phyloP scores from a whole-genome alignment of 768 basidiomycete genomes.

The Hygrocybe coccinea region DNA sequence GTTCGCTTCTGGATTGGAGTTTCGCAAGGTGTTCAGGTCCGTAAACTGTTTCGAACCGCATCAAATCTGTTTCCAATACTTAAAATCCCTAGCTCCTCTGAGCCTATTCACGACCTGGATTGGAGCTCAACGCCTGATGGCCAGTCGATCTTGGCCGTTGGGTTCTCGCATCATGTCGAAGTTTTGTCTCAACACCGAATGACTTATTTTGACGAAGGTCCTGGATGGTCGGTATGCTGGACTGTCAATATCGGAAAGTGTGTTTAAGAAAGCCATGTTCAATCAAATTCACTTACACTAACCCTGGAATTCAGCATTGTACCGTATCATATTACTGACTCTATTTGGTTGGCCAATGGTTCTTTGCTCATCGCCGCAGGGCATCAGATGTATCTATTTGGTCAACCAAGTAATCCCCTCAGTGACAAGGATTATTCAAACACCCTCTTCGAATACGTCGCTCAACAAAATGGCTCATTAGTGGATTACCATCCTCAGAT shows the following conservation, averaged over 20 bases:
- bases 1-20: constrained; percentile 87
- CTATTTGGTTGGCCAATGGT: constrained; percentile 85
- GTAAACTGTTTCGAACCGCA: constrained; percentile 11
- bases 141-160: constrained; percentile 88
- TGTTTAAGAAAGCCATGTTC: constrained; percentile 19
- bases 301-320: constrained; percentile 50
- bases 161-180: constrained; percentile 72
- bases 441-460: constrained; percentile 78
- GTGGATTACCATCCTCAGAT: constrained; percentile 92
- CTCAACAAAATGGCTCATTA: constrained; percentile 77
- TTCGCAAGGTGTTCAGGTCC: constrained; percentile 57
- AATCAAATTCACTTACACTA: no score
- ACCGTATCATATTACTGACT: constrained; percentile 77
- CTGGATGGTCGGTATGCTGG: constrained; percentile 72
- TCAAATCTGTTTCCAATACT: background rate
- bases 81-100: constrained; percentile 27
- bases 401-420: constrained; percentile 36
- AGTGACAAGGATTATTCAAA: constrained; percentile 21
- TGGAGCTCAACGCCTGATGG: constrained; percentile 90
- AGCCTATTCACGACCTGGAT: constrained; percentile 77
- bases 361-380: constrained; percentile 77
- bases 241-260: constrained; percentile 68
- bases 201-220: constrained; percentile 81
- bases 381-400: constrained; percentile 79
- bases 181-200: constrained; percentile 91